Percentiles rank a stretch among this genome's conserved stretches.
These are phyloP conservation scores for Papiliotrema laurentii DNA, from an alignment of 1,284 basidiomycete species.

Conservation along the genomic window DNA sequence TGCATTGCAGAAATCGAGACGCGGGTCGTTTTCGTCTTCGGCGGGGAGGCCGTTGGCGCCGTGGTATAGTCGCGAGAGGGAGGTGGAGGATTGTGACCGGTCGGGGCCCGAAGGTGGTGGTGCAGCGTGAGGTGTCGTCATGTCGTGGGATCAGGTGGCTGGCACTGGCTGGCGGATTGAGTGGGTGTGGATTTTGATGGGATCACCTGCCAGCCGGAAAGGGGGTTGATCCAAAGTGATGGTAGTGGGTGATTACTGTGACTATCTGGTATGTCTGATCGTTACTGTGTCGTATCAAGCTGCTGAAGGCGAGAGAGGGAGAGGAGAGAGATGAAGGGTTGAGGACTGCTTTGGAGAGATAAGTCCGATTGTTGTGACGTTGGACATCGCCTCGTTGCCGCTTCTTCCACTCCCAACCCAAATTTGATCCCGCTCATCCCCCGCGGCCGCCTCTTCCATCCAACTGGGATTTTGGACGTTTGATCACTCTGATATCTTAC, in stretches of 20 bases:
- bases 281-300: too few relatives aligned
- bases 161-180: too few relatives aligned
- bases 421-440: constrained; percentile 1
- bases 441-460: too few relatives aligned
- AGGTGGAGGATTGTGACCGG: constrained; percentile 45
- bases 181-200: neutral
- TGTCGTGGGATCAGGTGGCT: constrained; percentile 1
- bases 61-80: constrained; percentile 42
- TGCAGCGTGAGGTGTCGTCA: neutral
- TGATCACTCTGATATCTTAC: neutral
- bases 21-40: constrained; percentile 33
- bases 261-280: neutral
- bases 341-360: too few relatives aligned
- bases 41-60: constrained; percentile 20
- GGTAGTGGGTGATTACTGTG: neutral
- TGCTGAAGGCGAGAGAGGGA: too few relatives aligned
- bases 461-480: neutral
- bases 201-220: neutral
- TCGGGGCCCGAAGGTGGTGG: constrained; percentile 20
- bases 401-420: neutral
- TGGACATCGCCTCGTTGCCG: neutral
- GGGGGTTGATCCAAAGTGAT: neutral
- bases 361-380: too few relatives aligned
- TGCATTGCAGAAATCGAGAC: constrained; percentile 86
- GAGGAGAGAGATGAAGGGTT: too few relatives aligned